Conservation (phyloP, 2,329 filamentous ascomycete genomes). For the Bisporella sp. region DNA sequence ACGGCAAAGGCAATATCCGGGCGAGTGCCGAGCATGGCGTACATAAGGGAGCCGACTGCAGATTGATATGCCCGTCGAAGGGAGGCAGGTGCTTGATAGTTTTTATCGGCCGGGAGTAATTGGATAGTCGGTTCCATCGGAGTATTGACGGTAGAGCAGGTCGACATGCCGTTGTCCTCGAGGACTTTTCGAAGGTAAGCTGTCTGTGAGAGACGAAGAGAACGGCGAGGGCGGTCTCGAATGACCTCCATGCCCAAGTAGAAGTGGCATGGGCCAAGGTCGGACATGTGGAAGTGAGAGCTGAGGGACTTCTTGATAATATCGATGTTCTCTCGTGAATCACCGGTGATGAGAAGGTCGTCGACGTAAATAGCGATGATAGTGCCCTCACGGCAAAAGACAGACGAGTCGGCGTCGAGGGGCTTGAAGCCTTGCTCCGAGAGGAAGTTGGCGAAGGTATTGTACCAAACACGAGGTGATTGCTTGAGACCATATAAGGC, state of each 20-base stretch:
- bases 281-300: constrained; percentile 19
- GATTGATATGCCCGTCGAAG: neutral
- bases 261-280: constrained; percentile 15
- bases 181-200: constrained; percentile 20
- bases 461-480: constrained; percentile 21
- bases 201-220: constrained; percentile 11
- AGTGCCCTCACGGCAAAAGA: constrained; percentile 11
- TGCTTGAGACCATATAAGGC: constrained; percentile 28
- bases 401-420: constrained; percentile 7
- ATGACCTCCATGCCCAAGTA: constrained; percentile 23
- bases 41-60: constrained; percentile 6
- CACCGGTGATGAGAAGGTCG: constrained; percentile 17
- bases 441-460: constrained; percentile 15
- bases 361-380: constrained; percentile 24
- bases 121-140: constrained; percentile 15
- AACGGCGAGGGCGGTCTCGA: constrained; percentile 2
- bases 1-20: constrained; percentile 8
- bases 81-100: neutral
- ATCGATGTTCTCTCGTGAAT: too few species aligned
- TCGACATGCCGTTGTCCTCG: constrained; percentile 4
- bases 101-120: neutral
- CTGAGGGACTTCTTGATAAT: constrained; percentile 2
- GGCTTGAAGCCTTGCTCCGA: constrained; percentile 11
- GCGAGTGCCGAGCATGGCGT: constrained; percentile 2
- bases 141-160: constrained; percentile 4